Conservation (phyloP, 345 rosid species). For the Linum usitatissimum region DNA sequence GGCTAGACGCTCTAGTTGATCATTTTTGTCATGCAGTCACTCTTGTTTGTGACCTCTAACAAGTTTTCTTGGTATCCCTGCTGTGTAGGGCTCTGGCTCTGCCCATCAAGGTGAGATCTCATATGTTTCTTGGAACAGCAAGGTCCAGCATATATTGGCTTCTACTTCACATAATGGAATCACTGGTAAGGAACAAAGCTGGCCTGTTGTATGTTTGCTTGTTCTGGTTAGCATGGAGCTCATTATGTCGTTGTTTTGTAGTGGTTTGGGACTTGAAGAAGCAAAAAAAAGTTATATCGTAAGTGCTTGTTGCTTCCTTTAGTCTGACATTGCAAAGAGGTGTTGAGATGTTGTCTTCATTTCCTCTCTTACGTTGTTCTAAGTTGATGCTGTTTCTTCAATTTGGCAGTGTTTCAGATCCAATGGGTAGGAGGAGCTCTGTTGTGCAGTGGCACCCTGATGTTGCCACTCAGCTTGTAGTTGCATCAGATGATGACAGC, state of each 20-base stretch:
- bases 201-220: background rate
- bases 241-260: slow-evolving; percentile 23
- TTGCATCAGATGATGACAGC: slow-evolving; percentile 93
- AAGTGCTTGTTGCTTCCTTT: slow-evolving; percentile 18
- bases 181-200: slow-evolving; percentile 55
- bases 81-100: slow-evolving; percentile 82
- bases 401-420: slow-evolving; percentile 74
- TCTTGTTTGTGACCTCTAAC: background rate
- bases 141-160: slow-evolving; percentile 84
- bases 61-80: slow-evolving; percentile 5
- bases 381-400: slow-evolving; percentile 16
- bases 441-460: slow-evolving; percentile 99
- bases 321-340: background rate
- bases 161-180: slow-evolving; percentile 91
- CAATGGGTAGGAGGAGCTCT: slow-evolving; percentile 82
- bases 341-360: background rate
- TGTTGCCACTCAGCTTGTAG: slow-evolving; percentile 89
- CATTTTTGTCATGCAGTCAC: background rate
- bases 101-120: slow-evolving; percentile 96
- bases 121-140: slow-evolving; percentile 89
- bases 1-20: background rate
- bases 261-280: slow-evolving; percentile 97
- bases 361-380: background rate
- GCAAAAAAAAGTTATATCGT: slow-evolving; percentile 93
- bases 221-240: slow-evolving; percentile 3